These are phyloP conservation scores for Leptographium wingfieldii DNA, from an alignment of 2,329 filamentous ascomycete species.

Conservation along the genomic window DNA sequence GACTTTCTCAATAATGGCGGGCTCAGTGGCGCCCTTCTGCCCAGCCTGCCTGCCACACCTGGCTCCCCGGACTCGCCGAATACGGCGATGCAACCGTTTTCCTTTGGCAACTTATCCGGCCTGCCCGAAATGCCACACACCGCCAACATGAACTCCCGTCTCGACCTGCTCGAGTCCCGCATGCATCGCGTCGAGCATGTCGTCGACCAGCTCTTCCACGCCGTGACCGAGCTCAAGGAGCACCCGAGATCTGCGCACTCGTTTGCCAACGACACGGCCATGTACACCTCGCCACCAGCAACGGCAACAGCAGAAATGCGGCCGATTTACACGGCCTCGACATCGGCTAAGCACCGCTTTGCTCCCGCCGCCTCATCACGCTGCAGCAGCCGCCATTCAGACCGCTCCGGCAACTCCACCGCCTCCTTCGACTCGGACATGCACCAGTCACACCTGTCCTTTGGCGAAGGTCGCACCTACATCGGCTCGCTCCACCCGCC, in stretches of 20 bases:
- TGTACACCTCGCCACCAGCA: too few species aligned
- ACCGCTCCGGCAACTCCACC: constrained; percentile 14
- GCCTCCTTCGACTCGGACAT: constrained; percentile 10
- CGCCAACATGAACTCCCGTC: constrained; percentile 36
- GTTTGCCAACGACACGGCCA: neutral
- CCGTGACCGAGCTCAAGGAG: constrained; percentile 21
- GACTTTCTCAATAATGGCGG: neutral
- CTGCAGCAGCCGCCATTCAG: constrained; percentile 27
- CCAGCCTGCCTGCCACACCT: constrained; percentile 16
- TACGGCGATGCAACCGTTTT: constrained; percentile 31
- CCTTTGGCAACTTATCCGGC: constrained; percentile 16
- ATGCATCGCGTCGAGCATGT: constrained; percentile 41
- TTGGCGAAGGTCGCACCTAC: constrained; percentile 33
- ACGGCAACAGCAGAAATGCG: too few species aligned
- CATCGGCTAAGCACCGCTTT: neutral
- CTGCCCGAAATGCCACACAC: neutral
- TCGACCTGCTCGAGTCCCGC: constrained; percentile 37
- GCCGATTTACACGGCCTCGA: too few species aligned
- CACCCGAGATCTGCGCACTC: neutral
- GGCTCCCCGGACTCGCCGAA: constrained; percentile 8
- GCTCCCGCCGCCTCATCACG: constrained; percentile 13
- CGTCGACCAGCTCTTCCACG: constrained; percentile 35
- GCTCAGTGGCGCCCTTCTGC: neutral
- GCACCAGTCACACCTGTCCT: constrained; percentile 27
- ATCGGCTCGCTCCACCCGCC: constrained; percentile 29